phyloP scores from a whole-genome alignment of 805 yeast genomes.

The Hanseniaspora occidentalis region DNA sequence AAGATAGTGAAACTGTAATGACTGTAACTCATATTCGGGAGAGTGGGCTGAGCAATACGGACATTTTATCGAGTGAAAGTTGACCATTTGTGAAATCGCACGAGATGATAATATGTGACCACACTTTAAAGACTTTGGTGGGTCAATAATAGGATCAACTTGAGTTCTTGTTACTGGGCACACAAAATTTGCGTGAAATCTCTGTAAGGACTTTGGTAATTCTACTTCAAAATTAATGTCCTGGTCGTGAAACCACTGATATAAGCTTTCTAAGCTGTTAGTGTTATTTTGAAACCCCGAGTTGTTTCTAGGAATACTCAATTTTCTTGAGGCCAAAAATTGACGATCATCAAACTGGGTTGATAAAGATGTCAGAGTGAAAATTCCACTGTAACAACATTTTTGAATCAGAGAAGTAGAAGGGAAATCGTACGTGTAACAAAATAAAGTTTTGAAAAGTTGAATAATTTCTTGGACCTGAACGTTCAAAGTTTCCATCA shows the following conservation, averaged over 20 bases:
- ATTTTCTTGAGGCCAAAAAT: neutral
- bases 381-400: neutral
- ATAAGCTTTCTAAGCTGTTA: neutral
- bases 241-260: conserved; percentile 37
- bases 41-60: conserved; percentile 57
- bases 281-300: neutral
- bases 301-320: neutral
- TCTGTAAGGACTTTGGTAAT: conserved; percentile 37
- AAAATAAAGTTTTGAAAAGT: neutral
- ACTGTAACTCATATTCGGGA: conserved; percentile 5
- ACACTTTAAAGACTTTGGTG: conserved; percentile 53
- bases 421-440: neutral
- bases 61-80: conserved; percentile 43
- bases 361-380: neutral
- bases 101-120: conserved; percentile 50
- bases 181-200: conserved; percentile 52
- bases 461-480: neutral
- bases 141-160: conserved; percentile 39
- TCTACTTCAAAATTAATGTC: conserved; percentile 54
- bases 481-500: neutral
- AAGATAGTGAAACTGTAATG: neutral
- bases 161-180: conserved; percentile 64
- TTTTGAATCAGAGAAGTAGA: neutral
- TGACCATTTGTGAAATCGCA: conserved; percentile 30
- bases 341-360: neutral